Base-by-base conservation (phyloP, 805 yeast genomes). In the Lachancea kluyveri region DNA sequence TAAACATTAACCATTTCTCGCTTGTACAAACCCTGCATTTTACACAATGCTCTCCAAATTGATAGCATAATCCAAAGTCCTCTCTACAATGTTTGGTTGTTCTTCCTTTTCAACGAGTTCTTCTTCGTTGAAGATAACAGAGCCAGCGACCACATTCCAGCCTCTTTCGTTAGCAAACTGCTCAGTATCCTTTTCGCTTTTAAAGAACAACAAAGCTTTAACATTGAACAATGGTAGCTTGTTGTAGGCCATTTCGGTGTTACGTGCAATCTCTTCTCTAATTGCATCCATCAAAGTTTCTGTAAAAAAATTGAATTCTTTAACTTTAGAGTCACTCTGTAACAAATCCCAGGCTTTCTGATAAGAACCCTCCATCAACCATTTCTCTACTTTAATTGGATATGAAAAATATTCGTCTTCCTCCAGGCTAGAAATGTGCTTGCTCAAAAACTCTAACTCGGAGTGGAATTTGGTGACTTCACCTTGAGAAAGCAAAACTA, bases 331-430 rank as follows among this genome's bases (percentile, higher is more conserved):
- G 6, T 54, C 63, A 34, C 42, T 45, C 46, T 48, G 52, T 62
- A 82, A 69, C 34, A 83, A 69, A 45, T 74, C 79, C 81, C 92
- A 83, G 27, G 88, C 90, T 59, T 84, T 84, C 58, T 86, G 92
- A 60, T 88, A 92, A 43, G 90, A 82, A 25, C 98, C 98, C 62
- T 92, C 97, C 80, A 90, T 86, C 43, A 92, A 72, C 81, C 94
- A 85, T 43, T 84, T 78, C 57, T 92, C 97, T 47, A 92, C 76
- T 45, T 78, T 77, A 33, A 90, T 78, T 15, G 97, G 97, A 55
- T 87, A 87, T 28, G 75, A 72, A 45, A 90, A 65, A 54, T 70
- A 84, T 43, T 70, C 65, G 54, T 84, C 95, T 21, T 68, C 65
- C 45, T 85, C 90, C 40, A 55, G 53, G 47, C 48, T 65, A n/a